A percentile compares a stretch with the other conserved stretches of the same genome.
Evolutionary conservation across 2,329 filamentous ascomycete species (phyloP).

Genomic region (Talaromyces funiculosus): DNA sequence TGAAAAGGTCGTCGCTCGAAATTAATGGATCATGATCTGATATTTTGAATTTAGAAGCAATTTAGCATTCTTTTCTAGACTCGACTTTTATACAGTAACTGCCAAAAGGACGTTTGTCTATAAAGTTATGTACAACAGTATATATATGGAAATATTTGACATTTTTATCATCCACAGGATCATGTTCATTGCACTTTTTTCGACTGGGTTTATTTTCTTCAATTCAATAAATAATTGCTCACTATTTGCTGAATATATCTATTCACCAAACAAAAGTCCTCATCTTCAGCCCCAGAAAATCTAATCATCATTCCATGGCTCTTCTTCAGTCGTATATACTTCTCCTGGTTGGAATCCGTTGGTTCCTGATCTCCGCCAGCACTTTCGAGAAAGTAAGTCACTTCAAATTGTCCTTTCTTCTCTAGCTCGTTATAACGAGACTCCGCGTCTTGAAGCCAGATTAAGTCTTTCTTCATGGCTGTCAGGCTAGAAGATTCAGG

Average conservation of each 20-base stretch:
- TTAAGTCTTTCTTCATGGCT: slow-evolving; percentile 1
- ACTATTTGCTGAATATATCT: background rate
- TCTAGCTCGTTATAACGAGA: slow-evolving; percentile 6
- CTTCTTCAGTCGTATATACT: background rate
- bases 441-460: slow-evolving; percentile 2
- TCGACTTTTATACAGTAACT: too few species aligned
- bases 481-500: background rate
- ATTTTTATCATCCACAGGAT: too few species aligned
- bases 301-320: slow-evolving; percentile 13
- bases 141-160: too few species aligned
- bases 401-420: background rate
- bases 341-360: background rate
- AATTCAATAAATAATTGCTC: background rate
- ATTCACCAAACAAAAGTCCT: slow-evolving; percentile 1
- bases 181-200: background rate
- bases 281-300: slow-evolving; percentile 1
- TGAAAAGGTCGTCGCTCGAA: too few species aligned
- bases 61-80: too few species aligned
- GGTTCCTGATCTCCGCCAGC: background rate
- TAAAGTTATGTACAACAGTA: too few species aligned
- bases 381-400: slow-evolving; percentile 11
- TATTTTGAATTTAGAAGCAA: too few species aligned
- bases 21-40: too few species aligned
- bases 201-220: background rate
- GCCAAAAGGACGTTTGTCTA: too few species aligned